Conservation (phyloP, 2,329 filamentous ascomycete species). For the Monilinia fructigena region DNA sequence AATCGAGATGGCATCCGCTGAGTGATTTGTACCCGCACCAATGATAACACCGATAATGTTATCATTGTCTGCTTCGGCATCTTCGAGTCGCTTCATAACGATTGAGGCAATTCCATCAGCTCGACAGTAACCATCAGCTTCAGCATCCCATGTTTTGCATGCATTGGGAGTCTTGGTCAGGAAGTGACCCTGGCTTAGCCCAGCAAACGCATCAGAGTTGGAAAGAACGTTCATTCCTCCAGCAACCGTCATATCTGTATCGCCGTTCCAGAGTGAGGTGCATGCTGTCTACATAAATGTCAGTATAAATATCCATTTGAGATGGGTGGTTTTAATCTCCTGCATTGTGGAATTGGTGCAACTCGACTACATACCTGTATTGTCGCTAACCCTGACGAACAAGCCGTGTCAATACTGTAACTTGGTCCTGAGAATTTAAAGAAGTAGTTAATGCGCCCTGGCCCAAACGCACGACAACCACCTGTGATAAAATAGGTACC, state of each 20-base stretch:
- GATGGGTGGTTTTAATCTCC: no score
- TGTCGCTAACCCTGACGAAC: not conserved
- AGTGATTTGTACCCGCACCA: slow-evolving; percentile 4
- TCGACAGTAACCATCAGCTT: not conserved
- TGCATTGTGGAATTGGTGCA: no score
- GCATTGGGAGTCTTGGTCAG: not conserved
- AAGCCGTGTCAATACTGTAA: not conserved
- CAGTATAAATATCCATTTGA: no score
- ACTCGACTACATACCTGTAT: not conserved
- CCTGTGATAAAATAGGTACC: slow-evolving; percentile 35
- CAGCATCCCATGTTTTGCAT: not conserved
- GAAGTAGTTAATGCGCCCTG: not conserved
- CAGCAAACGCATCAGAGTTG: not conserved
- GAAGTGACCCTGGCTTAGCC: not conserved
- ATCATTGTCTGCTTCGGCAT: slow-evolving; percentile 3
- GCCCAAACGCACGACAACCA: slow-evolving; percentile 12
- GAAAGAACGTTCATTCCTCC: not conserved
- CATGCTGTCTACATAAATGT: not conserved
- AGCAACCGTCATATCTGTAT: not conserved
- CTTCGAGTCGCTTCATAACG: slow-evolving; percentile 4
- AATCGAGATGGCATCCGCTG: slow-evolving; percentile 3
- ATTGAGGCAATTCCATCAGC: not conserved
- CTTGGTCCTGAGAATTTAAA: not conserved
- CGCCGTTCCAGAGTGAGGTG: not conserved
- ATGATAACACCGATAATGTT: not conserved